Evolutionary conservation across 1,284 basidiomycete species (phyloP).

Genomic region (Phlebopus sp.): DNA sequence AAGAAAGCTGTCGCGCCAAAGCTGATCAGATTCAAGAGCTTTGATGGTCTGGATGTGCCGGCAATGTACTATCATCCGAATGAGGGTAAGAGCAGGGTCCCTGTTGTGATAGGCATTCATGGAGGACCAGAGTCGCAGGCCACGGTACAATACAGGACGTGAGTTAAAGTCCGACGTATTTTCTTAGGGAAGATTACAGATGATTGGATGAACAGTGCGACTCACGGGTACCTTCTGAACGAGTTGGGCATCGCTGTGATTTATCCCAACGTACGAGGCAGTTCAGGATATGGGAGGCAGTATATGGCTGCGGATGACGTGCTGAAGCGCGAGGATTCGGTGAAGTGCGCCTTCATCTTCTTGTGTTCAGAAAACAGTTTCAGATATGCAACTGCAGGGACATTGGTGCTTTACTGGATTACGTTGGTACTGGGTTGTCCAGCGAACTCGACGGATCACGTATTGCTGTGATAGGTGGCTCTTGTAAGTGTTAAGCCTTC

Average conservation of each 20-base stretch:
- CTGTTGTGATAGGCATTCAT: conserved; percentile 35
- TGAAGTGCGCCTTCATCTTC: conserved; percentile 25
- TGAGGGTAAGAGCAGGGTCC: conserved; percentile 18
- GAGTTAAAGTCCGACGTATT: conserved; percentile 4
- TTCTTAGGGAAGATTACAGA: neutral
- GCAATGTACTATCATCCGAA: conserved; percentile 38
- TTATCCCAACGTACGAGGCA: conserved; percentile 40
- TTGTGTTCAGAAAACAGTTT: neutral
- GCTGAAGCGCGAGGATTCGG: conserved; percentile 38
- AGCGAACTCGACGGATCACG: conserved; percentile 29
- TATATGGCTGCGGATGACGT: conserved; percentile 38
- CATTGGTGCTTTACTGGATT: conserved; percentile 32
- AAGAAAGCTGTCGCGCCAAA: conserved; percentile 25
- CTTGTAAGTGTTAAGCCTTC: conserved; percentile 25
- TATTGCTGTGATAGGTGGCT: conserved; percentile 39
- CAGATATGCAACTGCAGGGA: conserved; percentile 24
- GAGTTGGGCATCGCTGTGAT: conserved; percentile 36
- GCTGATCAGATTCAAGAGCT: conserved; percentile 36
- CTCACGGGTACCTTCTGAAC: conserved; percentile 36
- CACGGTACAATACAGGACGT: conserved; percentile 33
- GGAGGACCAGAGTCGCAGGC: conserved; percentile 37
- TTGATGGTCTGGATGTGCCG: conserved; percentile 36
- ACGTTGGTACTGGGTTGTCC: conserved; percentile 28
- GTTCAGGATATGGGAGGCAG: conserved; percentile 36
- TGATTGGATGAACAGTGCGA: conserved; percentile 23